These are phyloP conservation scores for Lactarius psammicola DNA, from an alignment of 768 basidiomycete genomes.

Conservation along the genomic window DNA sequence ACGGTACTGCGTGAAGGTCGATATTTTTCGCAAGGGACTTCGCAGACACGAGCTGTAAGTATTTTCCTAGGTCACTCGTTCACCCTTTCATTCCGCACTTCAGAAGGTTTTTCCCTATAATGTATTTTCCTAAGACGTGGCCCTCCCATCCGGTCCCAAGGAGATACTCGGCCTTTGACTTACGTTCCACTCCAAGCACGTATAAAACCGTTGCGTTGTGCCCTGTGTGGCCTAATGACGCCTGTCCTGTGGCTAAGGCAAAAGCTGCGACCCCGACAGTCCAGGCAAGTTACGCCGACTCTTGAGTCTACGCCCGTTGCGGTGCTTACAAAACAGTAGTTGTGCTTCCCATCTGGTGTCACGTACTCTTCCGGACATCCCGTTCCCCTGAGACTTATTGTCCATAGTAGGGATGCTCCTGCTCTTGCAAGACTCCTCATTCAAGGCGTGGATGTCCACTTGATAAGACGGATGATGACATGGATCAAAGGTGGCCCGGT, in stretches of 20 bases:
- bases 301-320: neutral
- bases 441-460: conserved; percentile 37
- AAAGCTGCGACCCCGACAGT: conserved; percentile 28
- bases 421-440: conserved; percentile 40
- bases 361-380: conserved; percentile 42
- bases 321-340: conserved; percentile 32
- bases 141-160: conserved; percentile 38
- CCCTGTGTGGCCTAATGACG: conserved; percentile 29
- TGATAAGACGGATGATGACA: conserved; percentile 40
- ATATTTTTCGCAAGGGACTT: conserved; percentile 42
- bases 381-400: conserved; percentile 41
- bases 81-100: neutral
- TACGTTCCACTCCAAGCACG: conserved; percentile 28
- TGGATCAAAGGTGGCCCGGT: conserved; percentile 32
- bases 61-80: conserved; percentile 6
- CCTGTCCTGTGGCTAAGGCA: conserved; percentile 8
- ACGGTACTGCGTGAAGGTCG: conserved; percentile 40
- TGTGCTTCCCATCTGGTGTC: conserved; percentile 40
- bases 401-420: conserved; percentile 40
- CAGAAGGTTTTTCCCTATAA: conserved; percentile 39
- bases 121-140: conserved; percentile 46
- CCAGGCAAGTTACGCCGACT: conserved; percentile 32
- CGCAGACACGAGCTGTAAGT: conserved; percentile 43
- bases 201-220: conserved; percentile 35
- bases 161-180: conserved; percentile 34